phyloP scores from a whole-genome alignment of 1,284 basidiomycete species.

The Leucoagaricus sp. region DNA sequence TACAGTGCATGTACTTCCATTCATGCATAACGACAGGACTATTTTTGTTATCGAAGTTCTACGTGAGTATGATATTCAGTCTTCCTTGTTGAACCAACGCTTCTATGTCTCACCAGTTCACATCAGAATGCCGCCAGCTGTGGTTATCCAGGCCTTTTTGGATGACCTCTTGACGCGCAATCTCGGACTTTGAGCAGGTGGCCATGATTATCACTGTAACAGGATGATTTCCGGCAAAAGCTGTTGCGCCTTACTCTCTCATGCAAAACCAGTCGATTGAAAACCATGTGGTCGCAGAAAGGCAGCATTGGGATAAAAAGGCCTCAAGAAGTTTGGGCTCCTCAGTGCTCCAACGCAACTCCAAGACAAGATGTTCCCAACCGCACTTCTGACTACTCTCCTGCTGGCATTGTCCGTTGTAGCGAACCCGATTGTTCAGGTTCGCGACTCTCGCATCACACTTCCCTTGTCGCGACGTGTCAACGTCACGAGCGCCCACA shows the following conservation, averaged over 20 bases:
- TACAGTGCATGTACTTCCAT: background rate
- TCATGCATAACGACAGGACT: slow-evolving; percentile 9
- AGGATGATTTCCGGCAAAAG: background rate
- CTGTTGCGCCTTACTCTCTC: background rate
- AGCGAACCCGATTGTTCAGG: slow-evolving; percentile 43
- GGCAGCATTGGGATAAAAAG: background rate
- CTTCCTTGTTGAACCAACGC: background rate
- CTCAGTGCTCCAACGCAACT: background rate
- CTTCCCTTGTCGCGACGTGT: slow-evolving; percentile 51
- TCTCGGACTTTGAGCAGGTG: background rate
- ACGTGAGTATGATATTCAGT: background rate
- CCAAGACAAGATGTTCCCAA: slow-evolving; percentile 24
- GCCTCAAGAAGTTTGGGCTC: background rate
- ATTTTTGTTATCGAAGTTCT: slow-evolving; percentile 25
- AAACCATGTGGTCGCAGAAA: slow-evolving; percentile 8
- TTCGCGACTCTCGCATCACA: slow-evolving; percentile 41
- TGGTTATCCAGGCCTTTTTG: background rate
- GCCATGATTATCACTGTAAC: background rate
- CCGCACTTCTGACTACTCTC: slow-evolving; percentile 42
- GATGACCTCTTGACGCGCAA: background rate
- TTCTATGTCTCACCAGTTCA: slow-evolving; percentile 4
- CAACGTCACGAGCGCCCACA: slow-evolving; percentile 46
- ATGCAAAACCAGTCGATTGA: background rate
- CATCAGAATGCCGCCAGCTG: background rate
- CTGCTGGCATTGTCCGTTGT: slow-evolving; percentile 46